Evolutionary conservation across 441 rosid species (phyloP).

Genomic region (Rhodomyrtus psidioides): DNA sequence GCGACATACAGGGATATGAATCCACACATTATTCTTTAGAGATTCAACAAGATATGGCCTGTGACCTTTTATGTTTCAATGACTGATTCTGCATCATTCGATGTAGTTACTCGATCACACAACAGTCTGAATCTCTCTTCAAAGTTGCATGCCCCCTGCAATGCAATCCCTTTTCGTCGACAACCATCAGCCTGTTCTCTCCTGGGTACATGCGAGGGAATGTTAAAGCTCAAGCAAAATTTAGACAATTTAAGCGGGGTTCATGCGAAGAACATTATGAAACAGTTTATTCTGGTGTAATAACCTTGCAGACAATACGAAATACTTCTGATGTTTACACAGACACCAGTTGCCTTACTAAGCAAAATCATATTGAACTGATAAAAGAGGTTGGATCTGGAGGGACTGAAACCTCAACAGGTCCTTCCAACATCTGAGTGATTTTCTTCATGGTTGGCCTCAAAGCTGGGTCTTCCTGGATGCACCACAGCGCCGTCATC

Average conservation of each 20-base stretch:
- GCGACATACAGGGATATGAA: background rate
- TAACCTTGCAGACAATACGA: background rate
- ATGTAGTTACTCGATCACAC: background rate
- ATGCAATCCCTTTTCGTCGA: too few species aligned
- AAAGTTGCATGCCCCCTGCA: background rate
- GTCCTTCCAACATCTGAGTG: background rate
- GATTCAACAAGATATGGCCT: background rate
- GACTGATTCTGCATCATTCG: background rate
- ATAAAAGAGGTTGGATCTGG: background rate
- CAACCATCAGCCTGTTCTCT: background rate
- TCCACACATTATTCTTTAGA: background rate
- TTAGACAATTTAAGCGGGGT: background rate
- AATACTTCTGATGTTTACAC: background rate
- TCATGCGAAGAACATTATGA: background rate
- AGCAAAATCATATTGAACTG: background rate
- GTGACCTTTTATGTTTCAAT: background rate
- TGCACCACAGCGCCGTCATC: slow-evolving; percentile 44
- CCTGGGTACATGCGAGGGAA: background rate
- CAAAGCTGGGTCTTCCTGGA: slow-evolving; percentile 9
- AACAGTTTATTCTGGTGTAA: background rate
- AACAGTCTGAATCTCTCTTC: background rate
- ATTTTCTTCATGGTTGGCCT: background rate
- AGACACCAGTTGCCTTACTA: background rate
- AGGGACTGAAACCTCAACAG: background rate
- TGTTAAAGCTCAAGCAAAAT: background rate